These are phyloP conservation scores for Aspergillus diversus DNA, from an alignment of 495 filamentous ascomycete species.

Conservation along the genomic window DNA sequence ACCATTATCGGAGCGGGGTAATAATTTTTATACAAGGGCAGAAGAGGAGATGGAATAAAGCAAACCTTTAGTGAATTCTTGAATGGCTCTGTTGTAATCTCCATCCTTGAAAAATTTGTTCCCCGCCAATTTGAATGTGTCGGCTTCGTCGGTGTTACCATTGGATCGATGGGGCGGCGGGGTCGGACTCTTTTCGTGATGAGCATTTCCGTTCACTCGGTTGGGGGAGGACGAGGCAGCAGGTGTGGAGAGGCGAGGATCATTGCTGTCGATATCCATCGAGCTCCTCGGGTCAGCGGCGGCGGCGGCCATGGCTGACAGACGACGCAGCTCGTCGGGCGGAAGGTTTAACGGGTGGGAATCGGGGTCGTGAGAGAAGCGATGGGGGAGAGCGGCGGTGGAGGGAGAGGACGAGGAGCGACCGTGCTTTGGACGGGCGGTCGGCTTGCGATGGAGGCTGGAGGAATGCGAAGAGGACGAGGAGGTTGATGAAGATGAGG, in stretches of 20 bases:
- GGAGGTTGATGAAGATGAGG: constrained; percentile 20
- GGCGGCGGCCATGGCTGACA: constrained; percentile 71
- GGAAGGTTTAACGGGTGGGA: constrained; percentile 85
- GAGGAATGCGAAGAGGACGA: constrained; percentile 18
- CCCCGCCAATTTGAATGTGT: constrained; percentile 86
- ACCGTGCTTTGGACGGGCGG: constrained; percentile 21
- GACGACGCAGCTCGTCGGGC: constrained; percentile 78
- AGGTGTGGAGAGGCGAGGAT: constrained; percentile 24
- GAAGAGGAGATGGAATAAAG: constrained; percentile 15
- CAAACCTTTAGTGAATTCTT: constrained; percentile 92
- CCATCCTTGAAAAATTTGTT: constrained; percentile 96
- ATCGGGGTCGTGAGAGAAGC: constrained; percentile 64
- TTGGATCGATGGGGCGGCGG: constrained; percentile 78
- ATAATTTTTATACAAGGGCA: constrained; percentile 2
- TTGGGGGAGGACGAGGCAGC: constrained; percentile 42
- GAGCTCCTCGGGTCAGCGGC: constrained; percentile 59
- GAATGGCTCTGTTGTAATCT: constrained; percentile 81
- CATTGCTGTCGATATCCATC: constrained; percentile 82
- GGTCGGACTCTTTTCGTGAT: constrained; percentile 60
- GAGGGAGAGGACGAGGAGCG: constrained; percentile 31
- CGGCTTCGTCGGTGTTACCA: constrained; percentile 70
- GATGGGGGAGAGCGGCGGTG: constrained; percentile 27
- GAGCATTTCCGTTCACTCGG: constrained; percentile 52
- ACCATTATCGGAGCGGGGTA: not conserved
- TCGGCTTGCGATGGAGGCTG: constrained; percentile 26